phyloP scores from a whole-genome alignment of 2,329 filamentous ascomycete species.

The Trichocomaceae sp. region DNA sequence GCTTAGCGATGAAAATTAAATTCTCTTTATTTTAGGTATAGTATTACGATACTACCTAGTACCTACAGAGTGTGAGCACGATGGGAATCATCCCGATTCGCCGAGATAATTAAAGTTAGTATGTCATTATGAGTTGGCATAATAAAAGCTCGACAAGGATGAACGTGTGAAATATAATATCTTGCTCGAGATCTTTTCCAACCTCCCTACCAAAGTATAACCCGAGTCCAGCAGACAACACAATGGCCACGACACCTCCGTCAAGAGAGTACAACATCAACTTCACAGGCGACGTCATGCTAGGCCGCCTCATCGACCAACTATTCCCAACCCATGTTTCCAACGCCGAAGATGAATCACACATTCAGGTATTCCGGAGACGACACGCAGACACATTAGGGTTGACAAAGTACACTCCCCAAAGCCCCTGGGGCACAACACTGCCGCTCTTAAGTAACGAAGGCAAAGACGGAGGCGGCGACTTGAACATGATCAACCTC shows the following conservation, averaged over 20 bases:
- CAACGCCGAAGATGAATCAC: slow-evolving; percentile 21
- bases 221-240: not conserved
- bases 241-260: not conserved
- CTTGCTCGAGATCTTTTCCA: not conserved
- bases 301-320: slow-evolving; percentile 37
- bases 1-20: not conserved
- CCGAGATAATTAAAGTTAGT: not conserved
- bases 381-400: slow-evolving; percentile 18
- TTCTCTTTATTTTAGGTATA: not conserved
- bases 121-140: not conserved
- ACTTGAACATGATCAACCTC: slow-evolving; percentile 36
- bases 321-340: slow-evolving; percentile 30
- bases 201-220: not conserved
- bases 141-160: too few relatives aligned
- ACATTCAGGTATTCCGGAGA: slow-evolving; percentile 17
- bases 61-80: not conserved
- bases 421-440: slow-evolving; percentile 31
- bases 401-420: slow-evolving; percentile 18
- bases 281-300: slow-evolving; percentile 38
- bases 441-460: slow-evolving; percentile 24
- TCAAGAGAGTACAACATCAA: slow-evolving; percentile 22
- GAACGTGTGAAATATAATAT: not conserved
- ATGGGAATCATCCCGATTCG: not conserved
- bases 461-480: slow-evolving; percentile 22
- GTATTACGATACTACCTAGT: not conserved